These are phyloP conservation scores for Dactylis glomerata DNA, from an alignment of 176 grass and related monocot species.

Conservation along the genomic window DNA sequence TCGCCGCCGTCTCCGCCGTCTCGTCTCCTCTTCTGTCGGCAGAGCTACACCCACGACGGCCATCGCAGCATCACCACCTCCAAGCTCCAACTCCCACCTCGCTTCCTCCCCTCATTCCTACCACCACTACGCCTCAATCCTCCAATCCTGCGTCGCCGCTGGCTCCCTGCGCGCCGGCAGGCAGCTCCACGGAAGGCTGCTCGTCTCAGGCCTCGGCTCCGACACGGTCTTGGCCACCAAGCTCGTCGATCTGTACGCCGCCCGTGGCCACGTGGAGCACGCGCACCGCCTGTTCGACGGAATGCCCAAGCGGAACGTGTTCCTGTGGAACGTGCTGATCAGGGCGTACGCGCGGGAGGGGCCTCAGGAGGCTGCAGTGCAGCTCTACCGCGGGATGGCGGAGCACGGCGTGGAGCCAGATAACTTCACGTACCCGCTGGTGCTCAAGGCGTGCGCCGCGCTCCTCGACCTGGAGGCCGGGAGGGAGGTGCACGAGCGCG, in stretches of 20 bases:
- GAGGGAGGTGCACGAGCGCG: conserved; percentile 45
- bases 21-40: not conserved
- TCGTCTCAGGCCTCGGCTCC: conserved; percentile 41
- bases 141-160: conserved; percentile 40
- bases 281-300: conserved; percentile 60
- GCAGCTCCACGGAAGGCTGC: conserved; percentile 59
- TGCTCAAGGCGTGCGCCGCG: conserved; percentile 60
- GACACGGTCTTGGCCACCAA: conserved; percentile 42
- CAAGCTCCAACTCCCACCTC: not conserved
- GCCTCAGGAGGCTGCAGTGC: conserved; percentile 37
- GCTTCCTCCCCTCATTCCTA: not conserved
- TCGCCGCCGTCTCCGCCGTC: not conserved
- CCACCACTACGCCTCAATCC: conserved; percentile 37
- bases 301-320: conserved; percentile 60
- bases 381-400: conserved; percentile 52
- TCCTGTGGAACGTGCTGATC: conserved; percentile 74
- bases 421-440: conserved; percentile 65
- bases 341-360: conserved; percentile 55
- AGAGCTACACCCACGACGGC: not conserved
- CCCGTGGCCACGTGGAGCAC: conserved; percentile 26
- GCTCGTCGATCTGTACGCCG: conserved; percentile 48
- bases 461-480: conserved; percentile 42
- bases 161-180: conserved; percentile 38
- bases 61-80: not conserved
- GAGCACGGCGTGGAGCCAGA: conserved; percentile 43